Percentiles rank a stretch among this genome's conserved stretches.
phyloP scores from a whole-genome alignment of 1,139 yeast genomes.

The Diutina siamensis region DNA sequence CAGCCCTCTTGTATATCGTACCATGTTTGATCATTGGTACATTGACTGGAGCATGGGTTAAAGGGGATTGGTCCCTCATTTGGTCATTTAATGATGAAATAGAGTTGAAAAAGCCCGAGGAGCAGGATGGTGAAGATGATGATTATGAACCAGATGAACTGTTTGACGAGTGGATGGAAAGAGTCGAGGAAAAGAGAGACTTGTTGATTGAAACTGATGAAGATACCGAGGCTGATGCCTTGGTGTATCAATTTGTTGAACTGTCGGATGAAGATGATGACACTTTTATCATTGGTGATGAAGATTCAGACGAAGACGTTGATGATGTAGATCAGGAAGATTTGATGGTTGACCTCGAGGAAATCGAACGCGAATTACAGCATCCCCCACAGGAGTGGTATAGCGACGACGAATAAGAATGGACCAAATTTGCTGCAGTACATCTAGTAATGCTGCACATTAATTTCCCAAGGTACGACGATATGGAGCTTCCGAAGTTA shows the following conservation, averaged over 20 bases:
- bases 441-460: too few species aligned
- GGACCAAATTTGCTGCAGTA: too few species aligned
- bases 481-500: too few species aligned
- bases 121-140: slow-evolving; percentile 13
- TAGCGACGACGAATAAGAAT: slow-evolving; percentile 1
- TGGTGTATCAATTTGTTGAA: background rate
- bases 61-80: slow-evolving; percentile 30
- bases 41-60: slow-evolving; percentile 16
- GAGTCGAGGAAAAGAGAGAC: background rate
- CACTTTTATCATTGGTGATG: background rate
- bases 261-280: background rate
- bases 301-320: background rate
- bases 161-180: background rate
- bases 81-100: slow-evolving; percentile 16
- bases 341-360: background rate
- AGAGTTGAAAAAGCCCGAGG: slow-evolving; percentile 14
- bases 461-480: too few species aligned
- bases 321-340: background rate
- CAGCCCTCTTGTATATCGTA: slow-evolving; percentile 54
- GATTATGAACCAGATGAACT: slow-evolving; percentile 7
- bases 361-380: background rate
- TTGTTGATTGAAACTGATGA: background rate
- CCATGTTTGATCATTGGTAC: slow-evolving; percentile 36
- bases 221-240: background rate
- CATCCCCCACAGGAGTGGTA: slow-evolving; percentile 4